These are phyloP conservation scores for Pinus albicaulis DNA, from an alignment of 75 land plant genomes.

Conservation along the genomic window DNA sequence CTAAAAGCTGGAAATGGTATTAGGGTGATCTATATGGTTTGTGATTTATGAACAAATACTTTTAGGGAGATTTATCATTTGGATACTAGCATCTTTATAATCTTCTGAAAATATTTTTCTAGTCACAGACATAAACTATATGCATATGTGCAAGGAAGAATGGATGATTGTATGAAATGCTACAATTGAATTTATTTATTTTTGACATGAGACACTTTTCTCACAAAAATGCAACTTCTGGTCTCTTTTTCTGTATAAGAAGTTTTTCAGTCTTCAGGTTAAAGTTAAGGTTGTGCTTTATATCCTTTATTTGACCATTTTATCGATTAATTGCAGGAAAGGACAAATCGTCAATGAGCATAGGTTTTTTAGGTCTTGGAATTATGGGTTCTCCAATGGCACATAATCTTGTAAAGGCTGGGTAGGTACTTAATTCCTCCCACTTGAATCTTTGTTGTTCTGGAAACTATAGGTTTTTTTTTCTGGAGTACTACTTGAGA, in stretches of 20 bases:
- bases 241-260: neutral
- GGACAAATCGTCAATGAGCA: constrained; percentile 14
- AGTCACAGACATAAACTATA: neutral
- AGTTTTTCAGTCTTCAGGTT: neutral
- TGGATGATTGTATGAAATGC: neutral
- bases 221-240: neutral
- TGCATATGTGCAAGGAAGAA: neutral
- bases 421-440: constrained; percentile 26
- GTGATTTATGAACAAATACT: too few relatives aligned
- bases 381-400: constrained; percentile 96
- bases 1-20: too few relatives aligned
- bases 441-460: too few relatives aligned
- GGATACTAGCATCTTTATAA: too few relatives aligned
- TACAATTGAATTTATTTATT: neutral
- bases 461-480: too few relatives aligned
- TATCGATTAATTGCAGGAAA: neutral
- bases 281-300: neutral
- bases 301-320: neutral
- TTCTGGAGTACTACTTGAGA: too few relatives aligned
- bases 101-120: too few relatives aligned
- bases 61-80: too few relatives aligned
- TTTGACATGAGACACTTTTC: neutral
- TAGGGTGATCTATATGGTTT: too few relatives aligned
- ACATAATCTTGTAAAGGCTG: constrained; percentile 73
- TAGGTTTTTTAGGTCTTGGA: constrained; percentile 89